phyloP scores from a whole-genome alignment of 2,329 filamentous ascomycete species.

The Aureobasidium sp. region DNA sequence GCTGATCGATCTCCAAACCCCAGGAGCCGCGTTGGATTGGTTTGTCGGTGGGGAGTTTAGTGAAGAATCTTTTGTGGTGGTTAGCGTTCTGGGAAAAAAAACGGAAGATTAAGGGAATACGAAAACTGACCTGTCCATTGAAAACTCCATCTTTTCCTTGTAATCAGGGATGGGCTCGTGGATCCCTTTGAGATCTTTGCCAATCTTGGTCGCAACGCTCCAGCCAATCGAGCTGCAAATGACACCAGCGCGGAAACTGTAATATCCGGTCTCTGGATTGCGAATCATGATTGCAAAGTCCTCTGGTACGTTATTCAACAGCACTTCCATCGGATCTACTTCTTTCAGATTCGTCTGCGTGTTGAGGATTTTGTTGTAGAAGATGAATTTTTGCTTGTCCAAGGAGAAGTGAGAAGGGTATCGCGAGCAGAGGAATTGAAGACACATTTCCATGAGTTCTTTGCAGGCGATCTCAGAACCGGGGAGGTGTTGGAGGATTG shows the following conservation, averaged over 20 bases:
- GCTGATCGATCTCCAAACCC: slow-evolving; percentile 69
- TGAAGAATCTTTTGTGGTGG: slow-evolving; percentile 63
- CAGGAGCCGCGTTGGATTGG: slow-evolving; percentile 81
- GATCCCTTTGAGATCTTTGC: slow-evolving; percentile 61
- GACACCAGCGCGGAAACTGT: slow-evolving; percentile 66
- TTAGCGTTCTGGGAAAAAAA: not conserved
- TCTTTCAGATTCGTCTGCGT: slow-evolving; percentile 54
- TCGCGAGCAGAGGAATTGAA: slow-evolving; percentile 71
- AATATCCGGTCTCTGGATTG: slow-evolving; percentile 63
- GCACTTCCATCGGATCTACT: slow-evolving; percentile 59
- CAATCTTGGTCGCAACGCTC: slow-evolving; percentile 69
- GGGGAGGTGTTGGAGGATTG: slow-evolving; percentile 61
- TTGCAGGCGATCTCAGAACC: slow-evolving; percentile 74
- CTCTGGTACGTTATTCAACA: slow-evolving; percentile 74
- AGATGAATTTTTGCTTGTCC: slow-evolving; percentile 45
- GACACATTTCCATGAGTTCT: slow-evolving; percentile 78
- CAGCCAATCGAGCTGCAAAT: slow-evolving; percentile 77
- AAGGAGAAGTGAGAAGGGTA: slow-evolving; percentile 71
- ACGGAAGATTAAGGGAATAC: not conserved
- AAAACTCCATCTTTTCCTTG: slow-evolving; percentile 79
- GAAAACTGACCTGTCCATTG: slow-evolving; percentile 64
- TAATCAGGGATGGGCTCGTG: slow-evolving; percentile 73
- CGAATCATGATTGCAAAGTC: slow-evolving; percentile 74
- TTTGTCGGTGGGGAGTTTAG: slow-evolving; percentile 64
- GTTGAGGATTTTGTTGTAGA: slow-evolving; percentile 63